Percentiles rank a stretch among this genome's conserved stretches.
These are phyloP conservation scores for Penicillium steckii DNA, from an alignment of 495 filamentous ascomycete genomes.

Conservation along the genomic window DNA sequence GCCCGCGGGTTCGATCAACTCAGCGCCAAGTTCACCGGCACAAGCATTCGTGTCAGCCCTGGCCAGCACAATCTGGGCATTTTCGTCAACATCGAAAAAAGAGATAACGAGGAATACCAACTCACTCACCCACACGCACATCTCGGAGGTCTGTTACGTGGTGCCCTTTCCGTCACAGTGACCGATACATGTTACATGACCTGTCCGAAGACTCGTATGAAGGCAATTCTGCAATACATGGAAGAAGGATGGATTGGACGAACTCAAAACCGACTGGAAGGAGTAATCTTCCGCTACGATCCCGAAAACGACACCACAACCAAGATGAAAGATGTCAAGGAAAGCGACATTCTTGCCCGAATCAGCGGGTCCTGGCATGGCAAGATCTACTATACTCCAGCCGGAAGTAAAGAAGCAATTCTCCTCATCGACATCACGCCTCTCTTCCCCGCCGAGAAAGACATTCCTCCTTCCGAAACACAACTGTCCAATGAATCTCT, in stretches of 20 bases:
- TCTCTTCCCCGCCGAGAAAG: slow-evolving; percentile 72
- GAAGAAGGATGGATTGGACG: slow-evolving; percentile 95
- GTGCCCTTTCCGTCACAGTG: slow-evolving; percentile 79
- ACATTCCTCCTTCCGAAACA: slow-evolving; percentile 66
- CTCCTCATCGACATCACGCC: slow-evolving; percentile 84
- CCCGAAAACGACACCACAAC: slow-evolving; percentile 73
- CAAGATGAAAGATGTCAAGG: slow-evolving; percentile 79
- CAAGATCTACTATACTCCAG: slow-evolving; percentile 63
- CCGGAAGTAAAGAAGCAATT: slow-evolving; percentile 59
- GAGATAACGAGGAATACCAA: slow-evolving; percentile 87
- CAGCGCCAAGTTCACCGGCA: slow-evolving; percentile 96
- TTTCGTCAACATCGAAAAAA: slow-evolving; percentile 79
- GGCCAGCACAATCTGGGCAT: slow-evolving; percentile 94
- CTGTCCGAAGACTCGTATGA: slow-evolving; percentile 82
- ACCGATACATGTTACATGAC: slow-evolving; percentile 83
- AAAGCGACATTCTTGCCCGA: slow-evolving; percentile 77
- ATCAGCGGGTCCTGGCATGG: slow-evolving; percentile 83
- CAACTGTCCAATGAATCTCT: slow-evolving; percentile 91
- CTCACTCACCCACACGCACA: slow-evolving; percentile 93
- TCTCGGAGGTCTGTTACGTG: slow-evolving; percentile 82
- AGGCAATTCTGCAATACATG: slow-evolving; percentile 85
- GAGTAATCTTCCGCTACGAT: slow-evolving; percentile 86
- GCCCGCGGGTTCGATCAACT: slow-evolving; percentile 94
- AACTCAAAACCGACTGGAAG: slow-evolving; percentile 86
- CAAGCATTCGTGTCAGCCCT: slow-evolving; percentile 84